Base-by-base conservation (phyloP, 768 basidiomycete species). In the Mrakia gelida region DNA sequence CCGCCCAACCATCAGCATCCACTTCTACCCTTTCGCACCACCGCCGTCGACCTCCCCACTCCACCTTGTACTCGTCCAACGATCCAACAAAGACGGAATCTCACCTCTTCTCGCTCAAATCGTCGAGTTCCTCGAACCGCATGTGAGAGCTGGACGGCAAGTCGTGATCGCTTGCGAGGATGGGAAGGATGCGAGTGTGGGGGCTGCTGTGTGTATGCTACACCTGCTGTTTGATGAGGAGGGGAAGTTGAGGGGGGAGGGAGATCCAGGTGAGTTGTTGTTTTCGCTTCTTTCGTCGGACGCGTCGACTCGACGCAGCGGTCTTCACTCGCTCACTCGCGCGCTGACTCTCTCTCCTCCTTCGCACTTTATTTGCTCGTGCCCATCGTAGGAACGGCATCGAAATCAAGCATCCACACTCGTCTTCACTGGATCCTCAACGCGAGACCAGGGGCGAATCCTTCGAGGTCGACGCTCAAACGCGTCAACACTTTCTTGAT, bases 371-470 rank as follows among this genome's bases (percentile, higher is more conserved):
- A 1, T 45, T 73, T 56, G 26, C 49, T 54, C 32, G 11, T 32
- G 9, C 11, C 28, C 23, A 2, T 73, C 34, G 28, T 56, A 21
- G 23, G 43, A 52, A 52, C 73, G 79, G 83, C 81, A 63, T 87
- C 86, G 80, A 97, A 97, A 83, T 84, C 86, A 28, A 84, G 87
- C 18, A 89, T 98, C 80, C 88, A 89, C 16, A 90, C 86, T 18
- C 88, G 94, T 26, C 86, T 98, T 52, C 91, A 98, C 82, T 94
- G 92, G 92, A 89, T 98, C 70, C 91, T 95, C 77, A 86, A 91
- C 30, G 74, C 62, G 80, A 85, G 88, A 73, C 91, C 92, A 8
- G 86, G 86, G 75, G 91, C 90, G 5, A 98, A 97, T 82, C 95
- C 96, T 0, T 90, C 92, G 15, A 88, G 94, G 61, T 87, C 89